These are phyloP conservation scores for Colletotrichum spaethianum DNA, from an alignment of 2,329 filamentous ascomycete species.

Conservation along the genomic window DNA sequence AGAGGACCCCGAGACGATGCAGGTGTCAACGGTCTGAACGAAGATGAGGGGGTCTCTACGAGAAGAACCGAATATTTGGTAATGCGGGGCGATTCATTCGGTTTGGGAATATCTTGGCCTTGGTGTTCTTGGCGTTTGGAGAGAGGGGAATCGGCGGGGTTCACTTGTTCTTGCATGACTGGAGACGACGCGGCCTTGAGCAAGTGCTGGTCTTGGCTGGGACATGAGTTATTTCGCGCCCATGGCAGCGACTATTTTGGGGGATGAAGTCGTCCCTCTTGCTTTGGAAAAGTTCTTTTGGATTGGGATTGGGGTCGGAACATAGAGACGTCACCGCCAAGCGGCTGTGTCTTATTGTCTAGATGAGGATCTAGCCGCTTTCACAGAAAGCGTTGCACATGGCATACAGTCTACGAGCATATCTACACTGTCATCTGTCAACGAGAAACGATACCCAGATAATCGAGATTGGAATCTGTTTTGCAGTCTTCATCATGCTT, in stretches of 20 bases:
- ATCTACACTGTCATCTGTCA: not conserved
- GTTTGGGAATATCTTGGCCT: not conserved
- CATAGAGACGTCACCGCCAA: not conserved
- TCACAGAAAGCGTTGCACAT: not conserved
- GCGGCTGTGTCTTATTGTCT: not conserved
- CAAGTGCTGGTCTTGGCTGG: constrained; percentile 38
- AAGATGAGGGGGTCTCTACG: not conserved
- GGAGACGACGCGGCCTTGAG: constrained; percentile 24
- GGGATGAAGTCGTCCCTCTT: not conserved
- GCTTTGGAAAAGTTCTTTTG: not conserved
- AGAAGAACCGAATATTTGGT: not conserved
- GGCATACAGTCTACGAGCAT: no score
- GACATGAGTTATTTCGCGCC: not conserved
- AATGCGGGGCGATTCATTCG: not conserved
- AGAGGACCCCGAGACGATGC: constrained; percentile 23
- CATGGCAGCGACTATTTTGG: not conserved
- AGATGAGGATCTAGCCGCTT: not conserved
- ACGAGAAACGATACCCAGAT: not conserved
- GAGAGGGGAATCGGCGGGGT: not conserved
- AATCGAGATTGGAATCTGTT: not conserved
- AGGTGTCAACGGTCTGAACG: constrained; percentile 7
- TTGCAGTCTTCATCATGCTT: not conserved
- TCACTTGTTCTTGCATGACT: constrained; percentile 1
- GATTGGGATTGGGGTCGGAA: not conserved
- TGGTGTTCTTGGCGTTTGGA: constrained; percentile 17